Evolutionary conservation across 2,329 filamentous ascomycete genomes (phyloP), one percentile per base, ranked within the genome.

Genomic region (Xylariales sp.): DNA sequence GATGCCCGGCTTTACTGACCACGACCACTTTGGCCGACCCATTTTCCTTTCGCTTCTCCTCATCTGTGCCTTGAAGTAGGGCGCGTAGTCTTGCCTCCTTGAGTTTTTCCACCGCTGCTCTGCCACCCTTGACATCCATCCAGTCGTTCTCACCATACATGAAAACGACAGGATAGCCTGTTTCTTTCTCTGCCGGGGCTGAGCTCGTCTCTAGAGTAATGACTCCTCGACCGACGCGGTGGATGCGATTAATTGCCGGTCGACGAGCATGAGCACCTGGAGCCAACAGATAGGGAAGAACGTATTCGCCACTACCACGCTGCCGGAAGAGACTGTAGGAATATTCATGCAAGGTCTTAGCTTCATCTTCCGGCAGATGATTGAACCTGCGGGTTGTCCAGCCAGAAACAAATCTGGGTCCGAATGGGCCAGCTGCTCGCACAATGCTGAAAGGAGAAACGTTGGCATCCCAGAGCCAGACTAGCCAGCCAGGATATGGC

Each of bases 91-190:
- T 77, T 45, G 83, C 80, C 41, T 82, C 72, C 43, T 87, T 82
- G 11, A 97, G 74, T 59, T 85, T 89, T 62, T 90, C 78, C 54
- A 85, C 78, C 0, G 90, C 82, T 0, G 85, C 88, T 32, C 82
- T 78, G 0, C 93, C 93, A 19, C 90, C 93, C 0, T 81, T 80
- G 7, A 93, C 82, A 49, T 98, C 93, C 93, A 98, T 98, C 93
- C 93, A 98, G 68, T 98, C 93, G 55, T 93, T 83, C 53, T 97
- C 90, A 46, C 93, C 93, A 57, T 98, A 98, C 85, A 97, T 90
- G 57, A 98, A 78, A 7, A 97, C 76, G 21, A 97, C 70, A 0
- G 93, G 91, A 34, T 89, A 71, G 2, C 90, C 89, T 0, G 74
- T 85, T 51, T 80, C 76, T 18, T 58, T 56, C 13, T 59, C 52